Conservation (phyloP, 2,329 filamentous ascomycete species). For the Exophiala bonariae region DNA sequence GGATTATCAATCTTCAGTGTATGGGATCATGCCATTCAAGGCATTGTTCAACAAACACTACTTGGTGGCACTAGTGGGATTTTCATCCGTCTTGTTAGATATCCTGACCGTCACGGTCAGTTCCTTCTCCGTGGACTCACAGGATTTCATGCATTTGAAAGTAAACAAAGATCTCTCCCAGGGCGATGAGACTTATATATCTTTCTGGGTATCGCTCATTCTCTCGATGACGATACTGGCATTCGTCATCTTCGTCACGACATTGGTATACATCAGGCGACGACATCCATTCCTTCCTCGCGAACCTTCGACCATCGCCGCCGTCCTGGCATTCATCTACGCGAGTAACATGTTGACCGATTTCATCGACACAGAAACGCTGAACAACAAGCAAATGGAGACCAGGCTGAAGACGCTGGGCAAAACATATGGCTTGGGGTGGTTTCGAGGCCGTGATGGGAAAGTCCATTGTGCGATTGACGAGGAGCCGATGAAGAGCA, state of each 20-base stretch:
- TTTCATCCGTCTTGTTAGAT: constrained; percentile 47
- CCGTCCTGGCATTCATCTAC: constrained; percentile 74
- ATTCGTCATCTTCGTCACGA: constrained; percentile 62
- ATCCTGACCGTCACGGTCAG: constrained; percentile 50
- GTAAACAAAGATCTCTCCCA: constrained; percentile 28
- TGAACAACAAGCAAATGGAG: constrained; percentile 63
- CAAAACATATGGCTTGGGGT: constrained; percentile 73
- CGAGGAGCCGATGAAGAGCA: constrained; percentile 67
- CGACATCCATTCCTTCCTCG: constrained; percentile 72
- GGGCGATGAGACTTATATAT: constrained; percentile 49
- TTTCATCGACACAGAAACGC: constrained; percentile 69
- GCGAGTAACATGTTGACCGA: constrained; percentile 77
- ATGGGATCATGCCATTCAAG: constrained; percentile 44
- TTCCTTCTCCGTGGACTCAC: constrained; percentile 47
- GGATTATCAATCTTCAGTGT: constrained; percentile 51
- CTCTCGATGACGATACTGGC: constrained; percentile 65
- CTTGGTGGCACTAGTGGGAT: constrained; percentile 45
- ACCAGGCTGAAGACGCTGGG: constrained; percentile 58
- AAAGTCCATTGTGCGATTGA: constrained; percentile 76
- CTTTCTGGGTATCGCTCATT: constrained; percentile 66
- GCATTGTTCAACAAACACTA: constrained; percentile 46
- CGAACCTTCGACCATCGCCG: constrained; percentile 76
- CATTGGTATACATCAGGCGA: constrained; percentile 61
- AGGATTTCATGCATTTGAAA: constrained; percentile 33
- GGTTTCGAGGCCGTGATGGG: constrained; percentile 73